Base-by-base conservation (phyloP, 257 asterid species). In the Salvia rosmarinus region DNA sequence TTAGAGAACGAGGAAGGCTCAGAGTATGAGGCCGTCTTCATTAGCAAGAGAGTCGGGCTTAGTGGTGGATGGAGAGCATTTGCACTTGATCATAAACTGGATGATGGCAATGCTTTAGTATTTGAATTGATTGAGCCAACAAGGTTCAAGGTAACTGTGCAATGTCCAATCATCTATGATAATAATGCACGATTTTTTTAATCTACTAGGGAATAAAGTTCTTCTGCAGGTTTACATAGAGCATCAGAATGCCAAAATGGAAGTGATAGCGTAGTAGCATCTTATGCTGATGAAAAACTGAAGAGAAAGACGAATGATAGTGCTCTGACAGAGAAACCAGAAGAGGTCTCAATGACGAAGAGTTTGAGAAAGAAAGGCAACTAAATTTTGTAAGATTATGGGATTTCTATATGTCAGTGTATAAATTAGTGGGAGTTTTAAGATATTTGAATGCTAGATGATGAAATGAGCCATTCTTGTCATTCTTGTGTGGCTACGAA, bases 41-140 rank as follows among this genome's bases (percentile, higher is more conserved):
- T 93, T 16, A 63, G 95, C 86, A 79, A 82, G 82, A 86, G 93
- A 85, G 47, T 77, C 21, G 97, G 97, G 70, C 83, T 93, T 30
- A 87, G 97, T 62, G 98, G 98, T 40, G 96, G 98, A 66, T 90
- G 98, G 98, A 89, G 97, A 85, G 96, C 85, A n/a, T 89, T 93
- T 69, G 92, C 96, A 6, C 58, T 90, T 46, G 94, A 89, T 51
- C 97, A 93, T 73, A 90, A 93, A 67, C 75, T 93, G 75, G 97
- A 88, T 70, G 97, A 93, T 55, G 97, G 98, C 13, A 96, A 93
- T 80, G 96, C 97, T 64, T 58, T 86, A 51, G 87, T 90, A 64
- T 89, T 90, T 78, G 95, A 93, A 72, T 64, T 93, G 84, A 73
- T 80, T 30, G 82, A 93, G 78, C 86, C 91, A 65, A 81, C 87